Conservation (phyloP, 805 yeast species). For the Candida vartiovaarae region DNA sequence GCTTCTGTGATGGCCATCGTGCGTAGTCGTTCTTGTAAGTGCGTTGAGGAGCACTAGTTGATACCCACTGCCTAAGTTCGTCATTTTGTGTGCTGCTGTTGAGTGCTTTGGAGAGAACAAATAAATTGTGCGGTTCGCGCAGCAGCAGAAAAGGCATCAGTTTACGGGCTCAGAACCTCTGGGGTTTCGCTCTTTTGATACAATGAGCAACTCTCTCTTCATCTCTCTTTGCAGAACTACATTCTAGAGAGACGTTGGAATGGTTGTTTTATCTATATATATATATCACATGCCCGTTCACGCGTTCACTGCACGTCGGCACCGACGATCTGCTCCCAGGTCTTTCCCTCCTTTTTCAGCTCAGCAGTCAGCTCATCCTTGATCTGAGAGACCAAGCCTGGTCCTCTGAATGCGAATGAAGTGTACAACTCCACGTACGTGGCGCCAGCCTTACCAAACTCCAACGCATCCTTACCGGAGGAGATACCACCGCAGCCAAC, state of each 20-base stretch:
- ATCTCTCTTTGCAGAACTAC: too few species aligned
- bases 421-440: conserved; percentile 83
- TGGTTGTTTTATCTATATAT: too few species aligned
- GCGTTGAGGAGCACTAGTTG: too few species aligned
- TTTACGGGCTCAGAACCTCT: too few species aligned
- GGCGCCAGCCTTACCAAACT: conserved; percentile 92
- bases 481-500: conserved; percentile 95
- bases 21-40: background rate
- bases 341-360: conserved; percentile 64
- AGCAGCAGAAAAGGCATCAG: too few species aligned
- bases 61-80: too few species aligned
- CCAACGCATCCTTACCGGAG: conserved; percentile 82
- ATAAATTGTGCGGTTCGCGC: too few species aligned
- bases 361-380: conserved; percentile 53
- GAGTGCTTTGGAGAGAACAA: too few species aligned
- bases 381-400: conserved; percentile 64
- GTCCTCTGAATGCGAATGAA: conserved; percentile 87
- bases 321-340: conserved; percentile 80
- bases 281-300: background rate
- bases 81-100: too few species aligned
- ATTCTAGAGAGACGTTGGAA: too few species aligned
- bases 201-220: too few species aligned
- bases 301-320: conserved; percentile 31
- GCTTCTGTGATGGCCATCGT: conserved; percentile 16
- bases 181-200: too few species aligned